phyloP scores from a whole-genome alignment of 805 yeast species.

The Schwanniomyces pseudopolymorphus region DNA sequence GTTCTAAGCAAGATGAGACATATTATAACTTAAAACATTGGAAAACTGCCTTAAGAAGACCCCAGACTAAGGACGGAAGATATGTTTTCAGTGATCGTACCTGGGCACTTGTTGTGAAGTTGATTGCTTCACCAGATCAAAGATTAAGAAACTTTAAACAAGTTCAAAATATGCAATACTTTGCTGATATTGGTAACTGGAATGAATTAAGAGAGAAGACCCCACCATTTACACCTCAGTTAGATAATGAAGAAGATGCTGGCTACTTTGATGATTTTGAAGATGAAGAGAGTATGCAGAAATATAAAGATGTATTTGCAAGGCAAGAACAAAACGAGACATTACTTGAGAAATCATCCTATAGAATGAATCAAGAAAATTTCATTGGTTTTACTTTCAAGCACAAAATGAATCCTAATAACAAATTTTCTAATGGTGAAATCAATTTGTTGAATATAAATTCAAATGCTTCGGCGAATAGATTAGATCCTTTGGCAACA shows the following conservation, averaged over 20 bases:
- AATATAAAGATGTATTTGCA: conserved; percentile 94
- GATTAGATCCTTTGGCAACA: conserved; percentile 45
- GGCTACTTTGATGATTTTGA: conserved; percentile 98
- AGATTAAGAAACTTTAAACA: conserved; percentile 81
- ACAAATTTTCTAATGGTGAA: conserved; percentile 41
- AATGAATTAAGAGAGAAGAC: conserved; percentile 60
- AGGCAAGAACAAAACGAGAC: conserved; percentile 84
- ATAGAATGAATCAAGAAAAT: conserved; percentile 48
- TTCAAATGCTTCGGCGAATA: conserved; percentile 10
- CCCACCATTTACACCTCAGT: conserved; percentile 96
- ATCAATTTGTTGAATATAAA: conserved; percentile 31
- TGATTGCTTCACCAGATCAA: conserved; percentile 76
- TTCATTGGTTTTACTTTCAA: conserved; percentile 96
- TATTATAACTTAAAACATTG: conserved; percentile 91
- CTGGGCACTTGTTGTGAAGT: conserved; percentile 79
- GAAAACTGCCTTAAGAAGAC: conserved; percentile 85
- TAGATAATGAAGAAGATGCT: conserved; percentile 96
- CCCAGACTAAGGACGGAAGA: conserved; percentile 87
- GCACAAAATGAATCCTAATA: conserved; percentile 66
- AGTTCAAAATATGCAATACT: conserved; percentile 76
- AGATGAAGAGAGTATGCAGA: conserved; percentile 95
- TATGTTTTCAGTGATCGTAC: conserved; percentile 94
- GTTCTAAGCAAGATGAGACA: conserved; percentile 90
- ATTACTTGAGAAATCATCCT: conserved; percentile 61
- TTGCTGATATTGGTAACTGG: conserved; percentile 76